phyloP scores from a whole-genome alignment of 1,284 basidiomycete genomes.

The Neolentinus lepideus region DNA sequence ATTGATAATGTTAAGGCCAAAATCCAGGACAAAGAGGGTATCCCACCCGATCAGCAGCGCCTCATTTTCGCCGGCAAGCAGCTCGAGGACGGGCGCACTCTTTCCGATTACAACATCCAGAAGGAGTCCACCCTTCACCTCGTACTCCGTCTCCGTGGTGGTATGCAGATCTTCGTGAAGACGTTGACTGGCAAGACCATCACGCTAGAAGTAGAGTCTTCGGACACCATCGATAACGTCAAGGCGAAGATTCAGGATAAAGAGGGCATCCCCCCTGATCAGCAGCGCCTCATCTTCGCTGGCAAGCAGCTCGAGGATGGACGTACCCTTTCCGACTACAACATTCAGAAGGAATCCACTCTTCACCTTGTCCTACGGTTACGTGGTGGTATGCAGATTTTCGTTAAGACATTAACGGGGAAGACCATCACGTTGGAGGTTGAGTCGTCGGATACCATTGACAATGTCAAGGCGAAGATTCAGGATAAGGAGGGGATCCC shows the following conservation, averaged over 20 bases:
- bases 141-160: slow-evolving; percentile 62
- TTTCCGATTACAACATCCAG: slow-evolving; percentile 77
- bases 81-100: slow-evolving; percentile 76
- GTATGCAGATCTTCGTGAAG: slow-evolving; percentile 78
- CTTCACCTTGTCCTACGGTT: slow-evolving; percentile 49
- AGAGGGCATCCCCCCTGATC: slow-evolving; percentile 81
- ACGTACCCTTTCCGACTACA: slow-evolving; percentile 74
- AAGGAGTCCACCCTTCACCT: slow-evolving; percentile 70
- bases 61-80: slow-evolving; percentile 84
- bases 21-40: slow-evolving; percentile 80
- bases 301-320: slow-evolving; percentile 78
- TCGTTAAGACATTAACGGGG: slow-evolving; percentile 67
- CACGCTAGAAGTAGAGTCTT: slow-evolving; percentile 84
- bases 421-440: slow-evolving; percentile 81
- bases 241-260: slow-evolving; percentile 84
- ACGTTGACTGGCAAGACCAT: slow-evolving; percentile 82
- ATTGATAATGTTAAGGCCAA: slow-evolving; percentile 86
- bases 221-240: slow-evolving; percentile 86
- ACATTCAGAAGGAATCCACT: slow-evolving; percentile 68
- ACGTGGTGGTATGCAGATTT: slow-evolving; percentile 50
- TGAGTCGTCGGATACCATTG: slow-evolving; percentile 70
- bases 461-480: slow-evolving; percentile 69
- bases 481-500: slow-evolving; percentile 75
- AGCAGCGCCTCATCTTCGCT: slow-evolving; percentile 80
- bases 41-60: slow-evolving; percentile 77